Conservation (phyloP, 139 green algal species). For the Tetradesmus obliquus region DNA sequence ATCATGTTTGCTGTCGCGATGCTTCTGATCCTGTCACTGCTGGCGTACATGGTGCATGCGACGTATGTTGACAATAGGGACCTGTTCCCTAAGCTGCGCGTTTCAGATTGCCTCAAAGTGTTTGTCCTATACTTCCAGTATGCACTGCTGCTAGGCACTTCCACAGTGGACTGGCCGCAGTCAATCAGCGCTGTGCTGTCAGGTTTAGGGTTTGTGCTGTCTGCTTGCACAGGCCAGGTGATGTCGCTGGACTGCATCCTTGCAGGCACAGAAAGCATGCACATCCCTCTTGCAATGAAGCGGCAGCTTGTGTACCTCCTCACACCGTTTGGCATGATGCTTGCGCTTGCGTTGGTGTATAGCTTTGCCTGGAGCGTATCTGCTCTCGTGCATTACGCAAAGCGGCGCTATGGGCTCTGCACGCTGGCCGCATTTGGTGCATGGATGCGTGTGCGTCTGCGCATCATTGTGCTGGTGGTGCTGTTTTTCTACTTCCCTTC, state of each 20-base stretch:
- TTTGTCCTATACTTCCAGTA: conserved; percentile 22
- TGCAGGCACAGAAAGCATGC: too few species aligned
- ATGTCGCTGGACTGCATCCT: conserved; percentile 23
- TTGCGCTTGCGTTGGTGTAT: neutral
- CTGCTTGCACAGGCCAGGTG: neutral
- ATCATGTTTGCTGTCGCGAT: neutral
- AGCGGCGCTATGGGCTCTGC: neutral
- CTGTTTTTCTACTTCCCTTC: conserved; percentile 6
- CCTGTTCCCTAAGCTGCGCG: neutral
- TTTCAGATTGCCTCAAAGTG: conserved; percentile 26
- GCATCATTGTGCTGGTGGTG: neutral
- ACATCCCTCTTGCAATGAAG: neutral
- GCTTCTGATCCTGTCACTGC: neutral
- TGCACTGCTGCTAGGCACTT: neutral
- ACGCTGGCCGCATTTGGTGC: neutral
- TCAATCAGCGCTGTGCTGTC: neutral
- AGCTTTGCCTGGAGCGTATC: neutral
- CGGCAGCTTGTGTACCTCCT: conserved; percentile 2
- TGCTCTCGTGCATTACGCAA: neutral
- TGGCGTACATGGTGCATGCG: conserved; percentile 19
- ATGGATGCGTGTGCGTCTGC: neutral
- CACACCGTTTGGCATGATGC: neutral
- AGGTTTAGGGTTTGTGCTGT: neutral
- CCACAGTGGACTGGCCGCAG: neutral
- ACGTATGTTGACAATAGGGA: conserved; percentile 6